Conservation (phyloP, 306 rosid species). For the Quercus dentata region DNA sequence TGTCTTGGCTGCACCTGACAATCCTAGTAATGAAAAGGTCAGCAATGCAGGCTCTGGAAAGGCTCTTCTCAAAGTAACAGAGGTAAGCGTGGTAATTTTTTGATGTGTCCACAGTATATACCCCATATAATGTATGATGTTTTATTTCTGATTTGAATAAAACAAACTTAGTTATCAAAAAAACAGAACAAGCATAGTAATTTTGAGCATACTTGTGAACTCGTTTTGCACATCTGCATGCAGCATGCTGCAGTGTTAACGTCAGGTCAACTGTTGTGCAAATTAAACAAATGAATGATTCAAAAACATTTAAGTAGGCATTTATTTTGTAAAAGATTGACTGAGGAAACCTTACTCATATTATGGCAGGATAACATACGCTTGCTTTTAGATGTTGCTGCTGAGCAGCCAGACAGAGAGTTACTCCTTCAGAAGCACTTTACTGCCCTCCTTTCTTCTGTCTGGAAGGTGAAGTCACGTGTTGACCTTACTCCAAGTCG, state of each 20-base stretch:
- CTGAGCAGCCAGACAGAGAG: constrained; percentile 78
- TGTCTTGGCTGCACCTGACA: constrained; percentile 58
- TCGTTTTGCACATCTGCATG: constrained; percentile 3
- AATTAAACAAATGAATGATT: background rate
- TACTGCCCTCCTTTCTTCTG: constrained; percentile 69
- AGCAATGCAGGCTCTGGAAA: constrained; percentile 76
- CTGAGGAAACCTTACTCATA: background rate
- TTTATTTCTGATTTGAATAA: no score
- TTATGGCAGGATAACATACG: constrained; percentile 79
- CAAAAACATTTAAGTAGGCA: background rate
- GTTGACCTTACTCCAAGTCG: constrained; percentile 34
- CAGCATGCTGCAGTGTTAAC: background rate
- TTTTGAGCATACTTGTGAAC: constrained; percentile 13
- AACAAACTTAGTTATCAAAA: no score
- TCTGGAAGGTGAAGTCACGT: constrained; percentile 63
- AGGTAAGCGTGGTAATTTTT: constrained; percentile 49
- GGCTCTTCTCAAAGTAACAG: constrained; percentile 91
- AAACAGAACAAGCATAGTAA: background rate
- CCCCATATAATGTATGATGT: no score
- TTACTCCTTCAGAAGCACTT: constrained; percentile 87
- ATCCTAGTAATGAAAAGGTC: constrained; percentile 67
- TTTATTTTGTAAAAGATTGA: background rate
- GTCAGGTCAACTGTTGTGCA: background rate
- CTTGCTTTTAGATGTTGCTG: constrained; percentile 69
- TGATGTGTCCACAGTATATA: no score